Percentiles rank a stretch among this genome's conserved stretches.
Conservation (phyloP, 2,329 filamentous ascomycete genomes). For the Zasmidium citrigriseum region DNA sequence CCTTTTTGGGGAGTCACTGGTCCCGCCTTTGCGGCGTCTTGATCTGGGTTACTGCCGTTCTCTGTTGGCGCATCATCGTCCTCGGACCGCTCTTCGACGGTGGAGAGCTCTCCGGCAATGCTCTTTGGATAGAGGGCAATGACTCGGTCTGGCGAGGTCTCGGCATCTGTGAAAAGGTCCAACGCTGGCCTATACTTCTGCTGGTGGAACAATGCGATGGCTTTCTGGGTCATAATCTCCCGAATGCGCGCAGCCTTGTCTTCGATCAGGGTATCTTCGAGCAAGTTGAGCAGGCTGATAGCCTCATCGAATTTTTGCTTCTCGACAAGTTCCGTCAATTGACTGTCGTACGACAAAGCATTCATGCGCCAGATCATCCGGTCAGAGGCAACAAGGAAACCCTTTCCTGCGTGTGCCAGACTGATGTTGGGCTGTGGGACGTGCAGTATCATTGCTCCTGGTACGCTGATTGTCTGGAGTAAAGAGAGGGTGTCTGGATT, state of each 20-base stretch:
- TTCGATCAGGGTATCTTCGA: slow-evolving; percentile 86
- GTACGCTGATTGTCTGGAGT: slow-evolving; percentile 79
- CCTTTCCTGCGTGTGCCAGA: slow-evolving; percentile 93
- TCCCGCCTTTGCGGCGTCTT: slow-evolving; percentile 35
- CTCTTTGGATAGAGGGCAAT: slow-evolving; percentile 78
- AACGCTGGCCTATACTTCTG: slow-evolving; percentile 83
- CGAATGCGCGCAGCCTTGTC: slow-evolving; percentile 80
- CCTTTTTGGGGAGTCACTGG: slow-evolving; percentile 38
- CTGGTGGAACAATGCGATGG: slow-evolving; percentile 77
- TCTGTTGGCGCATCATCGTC: slow-evolving; percentile 48
- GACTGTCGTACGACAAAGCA: slow-evolving; percentile 84
- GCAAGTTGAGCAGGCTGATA: slow-evolving; percentile 81
- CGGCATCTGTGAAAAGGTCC: slow-evolving; percentile 87
- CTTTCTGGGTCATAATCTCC: slow-evolving; percentile 89
- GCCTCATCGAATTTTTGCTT: slow-evolving; percentile 82
- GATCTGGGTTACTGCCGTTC: slow-evolving; percentile 32
- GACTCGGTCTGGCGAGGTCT: slow-evolving; percentile 85
- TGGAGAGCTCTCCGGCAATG: slow-evolving; percentile 80
- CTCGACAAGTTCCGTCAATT: slow-evolving; percentile 79
- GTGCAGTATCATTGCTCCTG: slow-evolving; percentile 80
- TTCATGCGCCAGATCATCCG: slow-evolving; percentile 95
- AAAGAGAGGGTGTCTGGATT: slow-evolving; percentile 91
- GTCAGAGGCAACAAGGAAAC: slow-evolving; percentile 90
- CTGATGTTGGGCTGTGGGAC: slow-evolving; percentile 92
- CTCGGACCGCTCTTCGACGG: slow-evolving; percentile 47